These are phyloP conservation scores for Pistacia integerrima DNA, from an alignment of 345 rosid species.

Conservation along the genomic window DNA sequence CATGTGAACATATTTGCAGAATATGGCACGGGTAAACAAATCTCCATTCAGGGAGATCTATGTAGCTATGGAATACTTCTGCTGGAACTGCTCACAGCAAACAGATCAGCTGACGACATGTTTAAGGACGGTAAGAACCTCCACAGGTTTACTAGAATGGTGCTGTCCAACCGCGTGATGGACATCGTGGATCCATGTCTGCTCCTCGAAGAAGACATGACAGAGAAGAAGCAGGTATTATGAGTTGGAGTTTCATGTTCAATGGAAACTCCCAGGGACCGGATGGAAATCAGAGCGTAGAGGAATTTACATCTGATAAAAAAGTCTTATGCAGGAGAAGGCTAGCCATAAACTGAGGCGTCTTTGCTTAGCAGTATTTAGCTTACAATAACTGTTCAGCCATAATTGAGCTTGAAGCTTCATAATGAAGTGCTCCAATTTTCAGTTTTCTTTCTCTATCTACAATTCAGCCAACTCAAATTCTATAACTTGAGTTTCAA, in stretches of 20 bases:
- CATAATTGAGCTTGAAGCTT: neutral
- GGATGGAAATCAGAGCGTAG: neutral
- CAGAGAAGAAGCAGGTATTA: neutral
- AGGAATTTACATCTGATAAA: neutral
- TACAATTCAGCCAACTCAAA: neutral
- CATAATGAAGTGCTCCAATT: neutral
- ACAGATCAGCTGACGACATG: constrained; percentile 9
- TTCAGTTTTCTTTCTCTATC: neutral
- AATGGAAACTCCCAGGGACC: neutral
- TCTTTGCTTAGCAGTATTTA: neutral
- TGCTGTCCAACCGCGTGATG: neutral
- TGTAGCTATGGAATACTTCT: constrained; percentile 17
- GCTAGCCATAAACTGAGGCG: neutral
- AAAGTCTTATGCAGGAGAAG: neutral
- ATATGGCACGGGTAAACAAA: neutral
- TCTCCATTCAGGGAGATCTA: constrained; percentile 11
- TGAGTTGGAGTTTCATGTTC: constrained; percentile 20
- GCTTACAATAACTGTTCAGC: neutral
- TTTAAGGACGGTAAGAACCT: constrained; percentile 1
- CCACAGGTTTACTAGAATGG: constrained; percentile 11
- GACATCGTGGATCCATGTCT: constrained; percentile 4
- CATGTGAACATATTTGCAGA: neutral
- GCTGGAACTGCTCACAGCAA: constrained; percentile 14
- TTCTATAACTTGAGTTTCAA: no score
- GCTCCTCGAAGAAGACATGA: neutral